Evolutionary conservation across 2,329 filamentous ascomycete genomes (phyloP), one percentile per base, ranked within the genome.

Genomic region (Rhytidhysteron rufulum): DNA sequence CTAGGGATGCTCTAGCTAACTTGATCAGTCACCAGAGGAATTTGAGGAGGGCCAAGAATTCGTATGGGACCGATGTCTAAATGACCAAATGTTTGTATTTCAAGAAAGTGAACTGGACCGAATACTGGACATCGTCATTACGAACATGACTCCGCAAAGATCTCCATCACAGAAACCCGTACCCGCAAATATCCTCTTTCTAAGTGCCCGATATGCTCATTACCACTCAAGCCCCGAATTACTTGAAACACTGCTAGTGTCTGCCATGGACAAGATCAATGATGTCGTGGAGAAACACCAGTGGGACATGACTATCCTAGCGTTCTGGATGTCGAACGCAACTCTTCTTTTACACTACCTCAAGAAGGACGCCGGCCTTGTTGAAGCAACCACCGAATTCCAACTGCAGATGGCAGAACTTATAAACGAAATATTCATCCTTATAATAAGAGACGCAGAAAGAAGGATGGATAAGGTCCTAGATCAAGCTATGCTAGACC

Each of bases 41-140:
- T 88, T 95, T 38, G 88, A 94, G 55, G 90, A 96, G 42, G 81
- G 83, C 41, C 90, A 94, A 57, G 93, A 97, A 49, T 98, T 98
- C 57, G 85, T 96, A 45, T 98, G 93, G 93, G 86, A 86, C 48
- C 79, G 86, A 54, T 98, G 93, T 65, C 74, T 95, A 35, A 88
- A 96, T 61, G 93, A 98, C 62, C 93, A 98, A 64, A 98, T 98
- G 93, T 98, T 98, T 62, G 93, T 98, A 27, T 98, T 98, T 63
- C 93, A 98, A 64, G 91, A 97, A 53, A 85, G 81, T 60, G 91
- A 98, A 60, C 77, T 98, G 37, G 86, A 91, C 43, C 83, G 85
- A 43, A 96, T 98, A 56, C 77, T 98, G 51, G 86, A 95, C 60
- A 93, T 97, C 40, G 83, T 97, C 60, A 95, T 98, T 60, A 97